Evolutionary conservation across 2,329 filamentous ascomycete genomes (phyloP).

Genomic region (Myrmaecium sp.): DNA sequence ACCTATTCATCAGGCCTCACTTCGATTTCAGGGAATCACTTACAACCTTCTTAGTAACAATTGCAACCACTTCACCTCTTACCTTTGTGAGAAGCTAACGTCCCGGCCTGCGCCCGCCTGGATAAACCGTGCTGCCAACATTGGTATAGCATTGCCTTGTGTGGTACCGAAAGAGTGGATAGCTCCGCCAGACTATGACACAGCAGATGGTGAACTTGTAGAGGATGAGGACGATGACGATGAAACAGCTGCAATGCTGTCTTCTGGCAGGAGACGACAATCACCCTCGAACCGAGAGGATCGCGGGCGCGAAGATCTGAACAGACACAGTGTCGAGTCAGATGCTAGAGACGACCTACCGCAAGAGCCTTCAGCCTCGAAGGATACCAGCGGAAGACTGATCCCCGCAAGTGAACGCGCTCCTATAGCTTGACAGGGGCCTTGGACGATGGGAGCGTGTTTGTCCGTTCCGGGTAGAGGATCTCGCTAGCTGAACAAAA

Average conservation of each 20-base stretch:
- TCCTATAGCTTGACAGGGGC: no score
- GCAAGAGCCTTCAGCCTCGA: not conserved
- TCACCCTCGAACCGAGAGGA: no score
- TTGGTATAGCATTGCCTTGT: constrained; percentile 66
- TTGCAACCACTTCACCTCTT: constrained; percentile 77
- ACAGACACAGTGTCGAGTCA: constrained; percentile 8
- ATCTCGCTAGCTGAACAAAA: no score
- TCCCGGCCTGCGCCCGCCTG: constrained; percentile 52
- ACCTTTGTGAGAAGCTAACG: constrained; percentile 58
- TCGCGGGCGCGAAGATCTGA: no score
- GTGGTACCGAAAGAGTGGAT: constrained; percentile 73
- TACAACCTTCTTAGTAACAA: constrained; percentile 75
- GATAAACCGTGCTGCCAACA: constrained; percentile 71
- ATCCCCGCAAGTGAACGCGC: constrained; percentile 28
- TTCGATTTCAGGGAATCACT: constrained; percentile 55
- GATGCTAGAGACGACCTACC: constrained; percentile 15
- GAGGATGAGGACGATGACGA: constrained; percentile 39
- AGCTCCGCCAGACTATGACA: constrained; percentile 58
- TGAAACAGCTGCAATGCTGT: constrained; percentile 44
- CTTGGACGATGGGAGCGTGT: no score
- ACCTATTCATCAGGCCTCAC: constrained; percentile 35
- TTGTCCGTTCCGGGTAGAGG: no score
- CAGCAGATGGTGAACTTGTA: constrained; percentile 51
- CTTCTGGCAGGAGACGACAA: not conserved
- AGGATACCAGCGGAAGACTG: constrained; percentile 21